Evolutionary conservation across 2,329 filamentous ascomycete species (phyloP), one percentile per base, ranked within the genome.

Genomic region (Hypoxylon sp.): DNA sequence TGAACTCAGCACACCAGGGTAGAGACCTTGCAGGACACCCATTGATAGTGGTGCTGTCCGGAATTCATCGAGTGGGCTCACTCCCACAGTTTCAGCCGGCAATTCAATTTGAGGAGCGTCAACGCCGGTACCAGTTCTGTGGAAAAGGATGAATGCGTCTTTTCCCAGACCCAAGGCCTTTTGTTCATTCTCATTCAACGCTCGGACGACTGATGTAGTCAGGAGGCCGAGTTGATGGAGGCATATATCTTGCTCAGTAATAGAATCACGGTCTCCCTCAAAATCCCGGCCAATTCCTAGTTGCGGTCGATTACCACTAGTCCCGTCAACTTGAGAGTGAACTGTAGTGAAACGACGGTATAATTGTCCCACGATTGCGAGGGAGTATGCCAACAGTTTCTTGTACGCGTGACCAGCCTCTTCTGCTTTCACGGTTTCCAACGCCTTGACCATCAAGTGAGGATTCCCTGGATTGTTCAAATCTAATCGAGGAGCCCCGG

Each of bases 1-100:
- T 21, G 56, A 34, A 11, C 32, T 41, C 50, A 79, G 65, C 25
- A 69, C 73, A 11, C 46, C 61, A 6, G 75, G 75, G 56, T 73
- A 71, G 28, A 79, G 68, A 23, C 76, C 76, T 58, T 77, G 71
- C 1, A 77, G 60, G 17, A 79, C 68, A 28, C 77, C 76, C 68
- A 78, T 69, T 9, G 73, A 70, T 45, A 79, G 67, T n/a, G 76
- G 75, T 30, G 72, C 74, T 19, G 73, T 74, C 21, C 75, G 72
- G 45, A 70, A 75, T 9, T 70, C 52, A 28, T 74, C 69, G 0
- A 65, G n/a, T 11, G 67, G 58, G 45, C 73, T 77, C 13, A 75
- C 23, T 11, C 10, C 30, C 23, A 19, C 21, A 17, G 43, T n/a
- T 19, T 28, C 51, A 2, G 30, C 30, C 3, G 41, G 32, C 11